Evolutionary conservation across 2,329 filamentous ascomycete genomes (phyloP), one percentile per base, ranked within the genome.

Genomic region (Didymella sp.): DNA sequence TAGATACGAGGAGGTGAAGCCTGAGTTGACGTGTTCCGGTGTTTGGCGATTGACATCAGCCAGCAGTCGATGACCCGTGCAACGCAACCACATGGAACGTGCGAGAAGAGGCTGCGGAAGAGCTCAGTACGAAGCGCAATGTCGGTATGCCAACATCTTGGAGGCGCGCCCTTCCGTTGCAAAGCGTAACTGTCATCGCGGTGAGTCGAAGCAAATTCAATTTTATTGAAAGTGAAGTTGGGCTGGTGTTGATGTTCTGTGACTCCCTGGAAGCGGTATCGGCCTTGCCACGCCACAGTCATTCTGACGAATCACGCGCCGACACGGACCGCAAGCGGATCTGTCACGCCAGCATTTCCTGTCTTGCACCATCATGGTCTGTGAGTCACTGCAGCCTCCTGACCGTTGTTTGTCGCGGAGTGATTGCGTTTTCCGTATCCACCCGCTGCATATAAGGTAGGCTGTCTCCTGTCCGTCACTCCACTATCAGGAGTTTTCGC

Each of bases 371-470:
- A 60, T 69, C 24, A 55, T 64, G 63, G 62, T 66, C 65, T 72
- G 67, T 75, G 72, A 75, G 67, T 75, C 72, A 75, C 71, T 69
- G 61, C 59, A 64, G 69, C 62, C 71, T 71, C 38, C 48, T 70
- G 66, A 73, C 66, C 66, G 64, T 54, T 47, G 48, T 47, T 35
- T 55, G 60, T 62, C 40, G 44, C 49, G 33, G 47, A 40, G 41
- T 60, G 49, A 52, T 56, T 62, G 43, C 44, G 48, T 49, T 38
- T 45, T 57, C 54, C 54, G 54, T 52, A 27, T 45, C 48, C 37
- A 52, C 43, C 48, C 51, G 59, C 13, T 71, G 68, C 72, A 71
- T 73, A 73, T 68, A 72, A 69, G 61, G 58, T 63, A 59, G 55
- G 48, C 30, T 33, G 31, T 49, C 48, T 54, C 55, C 54, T 66